Base-by-base conservation (phyloP, 108 stramenopile genomes). In the Nitzschia putrida region DNA sequence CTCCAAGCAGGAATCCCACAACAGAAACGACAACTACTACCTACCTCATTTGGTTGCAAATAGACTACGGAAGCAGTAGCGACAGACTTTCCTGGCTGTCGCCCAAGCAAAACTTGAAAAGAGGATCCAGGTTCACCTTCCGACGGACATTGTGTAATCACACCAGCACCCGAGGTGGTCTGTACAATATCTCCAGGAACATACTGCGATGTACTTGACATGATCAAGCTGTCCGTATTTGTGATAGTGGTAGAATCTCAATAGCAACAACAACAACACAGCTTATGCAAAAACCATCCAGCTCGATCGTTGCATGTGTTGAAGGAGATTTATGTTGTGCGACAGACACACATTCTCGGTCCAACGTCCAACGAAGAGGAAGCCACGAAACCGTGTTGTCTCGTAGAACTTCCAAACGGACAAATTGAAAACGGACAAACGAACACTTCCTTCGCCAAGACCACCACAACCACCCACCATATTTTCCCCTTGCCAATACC, bases 111-210 rank as follows among this genome's bases (percentile, higher is more conserved):
- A 0, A 88, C 74, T 50, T 51, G 61, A 53, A 52, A 71, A 22
- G 38, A 43, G 73, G 34, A 18, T 10, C 44, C 8, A 16, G 43
- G 18, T 1, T 21, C 14, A 34, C 52, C 61, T 52, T 56, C 26
- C 18, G 4, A 21, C 12, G 53, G 20, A 47, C 53, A 45, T 18
- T 54, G 21, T n/a, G 70, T 49, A 21, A 93, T 67, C 7, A 90
- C 89, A 12, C 88, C 90, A 2, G 81, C 82, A 56, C 93, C 93
- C 63, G 68, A 90, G 9, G 65, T 76, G 20, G 93, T 94, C 24
- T 78, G 72, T 39, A 94, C 90, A 14, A 86, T 77, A 66, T 89
- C 88, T 50, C 93, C 93, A 8, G 90, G 85, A 7, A 20, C 37
- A 69, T 70, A 76, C 21, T 68, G 25, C 40, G 13, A 12, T 22